Conservation (phyloP, 306 rosid species). For the Crataegus laevigata region DNA sequence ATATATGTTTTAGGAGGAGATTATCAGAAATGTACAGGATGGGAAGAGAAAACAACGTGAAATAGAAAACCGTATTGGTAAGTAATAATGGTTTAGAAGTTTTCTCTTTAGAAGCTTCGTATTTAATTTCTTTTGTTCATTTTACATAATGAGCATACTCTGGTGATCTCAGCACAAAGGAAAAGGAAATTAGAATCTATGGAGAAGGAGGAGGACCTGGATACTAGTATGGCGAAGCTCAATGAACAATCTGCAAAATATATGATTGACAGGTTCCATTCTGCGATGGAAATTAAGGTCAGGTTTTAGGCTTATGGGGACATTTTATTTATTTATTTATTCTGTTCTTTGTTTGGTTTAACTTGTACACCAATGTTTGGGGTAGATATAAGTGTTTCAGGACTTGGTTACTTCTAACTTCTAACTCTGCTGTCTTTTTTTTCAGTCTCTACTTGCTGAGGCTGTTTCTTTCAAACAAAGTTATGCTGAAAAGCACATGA, state of each 20-base stretch:
- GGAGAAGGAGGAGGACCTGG: slow-evolving; percentile 53
- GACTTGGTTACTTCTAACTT: slow-evolving; percentile 9
- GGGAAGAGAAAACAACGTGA: slow-evolving; percentile 44
- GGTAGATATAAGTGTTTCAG: not conserved
- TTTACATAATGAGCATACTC: slow-evolving; percentile 10
- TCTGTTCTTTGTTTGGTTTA: not conserved
- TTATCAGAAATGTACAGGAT: slow-evolving; percentile 26
- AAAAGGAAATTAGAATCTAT: slow-evolving; percentile 40
- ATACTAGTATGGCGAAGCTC: slow-evolving; percentile 53
- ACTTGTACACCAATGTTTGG: not conserved
- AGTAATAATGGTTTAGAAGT: slow-evolving; percentile 15
- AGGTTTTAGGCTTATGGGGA: not conserved
- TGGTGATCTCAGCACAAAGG: slow-evolving; percentile 54
- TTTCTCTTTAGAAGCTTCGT: slow-evolving; percentile 7
- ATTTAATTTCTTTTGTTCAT: slow-evolving; percentile 1
- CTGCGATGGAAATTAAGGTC: slow-evolving; percentile 64
- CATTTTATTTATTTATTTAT: not conserved
- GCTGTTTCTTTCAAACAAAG: slow-evolving; percentile 42
- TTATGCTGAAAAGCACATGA: slow-evolving; percentile 52
- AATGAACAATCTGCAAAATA: slow-evolving; percentile 48
- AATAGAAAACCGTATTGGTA: slow-evolving; percentile 45
- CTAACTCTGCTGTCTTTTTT: slow-evolving; percentile 6
- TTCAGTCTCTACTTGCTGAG: slow-evolving; percentile 65
- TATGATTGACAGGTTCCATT: slow-evolving; percentile 45
- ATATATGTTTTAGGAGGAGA: slow-evolving; percentile 49